Conservation (phyloP, 139 green algal genomes). For the Picochlorum sp. region DNA sequence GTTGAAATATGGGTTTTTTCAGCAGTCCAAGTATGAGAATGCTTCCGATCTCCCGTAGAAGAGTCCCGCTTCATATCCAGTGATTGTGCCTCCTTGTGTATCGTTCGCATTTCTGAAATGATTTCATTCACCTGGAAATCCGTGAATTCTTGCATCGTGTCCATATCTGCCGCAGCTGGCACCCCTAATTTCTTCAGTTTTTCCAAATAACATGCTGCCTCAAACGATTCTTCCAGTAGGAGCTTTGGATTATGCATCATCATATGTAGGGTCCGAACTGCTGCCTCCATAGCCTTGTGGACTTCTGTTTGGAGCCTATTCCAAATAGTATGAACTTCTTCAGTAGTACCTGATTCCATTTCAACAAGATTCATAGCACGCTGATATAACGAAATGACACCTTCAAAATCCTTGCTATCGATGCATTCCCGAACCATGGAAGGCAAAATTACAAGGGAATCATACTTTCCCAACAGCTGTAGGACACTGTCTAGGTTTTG, state of each 20-base stretch:
- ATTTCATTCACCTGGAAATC: slow-evolving; percentile 2
- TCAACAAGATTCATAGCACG: slow-evolving; percentile 11
- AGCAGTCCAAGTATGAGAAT: too few species aligned
- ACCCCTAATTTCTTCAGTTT: background rate
- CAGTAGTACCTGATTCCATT: background rate
- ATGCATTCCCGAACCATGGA: slow-evolving; percentile 33
- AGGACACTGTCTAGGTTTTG: slow-evolving; percentile 51
- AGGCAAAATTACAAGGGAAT: slow-evolving; percentile 54
- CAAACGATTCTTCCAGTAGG: background rate
- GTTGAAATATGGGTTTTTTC: too few species aligned
- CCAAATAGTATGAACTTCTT: slow-evolving; percentile 8
- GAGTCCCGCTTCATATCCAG: background rate
- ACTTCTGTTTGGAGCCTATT: slow-evolving; percentile 5
- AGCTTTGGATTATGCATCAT: slow-evolving; percentile 2
- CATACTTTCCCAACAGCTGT: slow-evolving; percentile 50
- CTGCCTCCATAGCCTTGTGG: slow-evolving; percentile 11
- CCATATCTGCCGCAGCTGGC: slow-evolving; percentile 1
- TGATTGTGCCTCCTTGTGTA: background rate
- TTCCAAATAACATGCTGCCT: slow-evolving; percentile 3
- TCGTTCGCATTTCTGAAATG: background rate
- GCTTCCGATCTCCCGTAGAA: background rate
- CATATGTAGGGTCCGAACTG: slow-evolving; percentile 1
- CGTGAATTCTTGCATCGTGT: background rate
- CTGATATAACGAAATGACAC: slow-evolving; percentile 7
- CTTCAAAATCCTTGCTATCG: slow-evolving; percentile 31